Percentiles rank a stretch among this genome's conserved stretches.
Conservation (phyloP, 1,284 basidiomycete genomes). For the Rhodotorula sp. region DNA sequence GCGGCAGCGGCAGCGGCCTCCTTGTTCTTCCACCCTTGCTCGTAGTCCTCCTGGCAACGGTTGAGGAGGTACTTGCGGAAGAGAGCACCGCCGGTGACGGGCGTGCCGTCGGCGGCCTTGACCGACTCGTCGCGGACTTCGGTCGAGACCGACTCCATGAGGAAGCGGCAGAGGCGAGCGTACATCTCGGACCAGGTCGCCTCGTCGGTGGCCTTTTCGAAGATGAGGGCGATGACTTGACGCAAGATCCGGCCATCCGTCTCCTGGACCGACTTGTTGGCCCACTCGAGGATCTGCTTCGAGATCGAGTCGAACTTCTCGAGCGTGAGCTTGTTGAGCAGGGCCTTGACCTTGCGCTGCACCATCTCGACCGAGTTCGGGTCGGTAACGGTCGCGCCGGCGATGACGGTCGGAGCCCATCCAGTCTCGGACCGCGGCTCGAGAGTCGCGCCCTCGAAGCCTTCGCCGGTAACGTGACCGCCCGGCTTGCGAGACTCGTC, state of each 20-base stretch:
- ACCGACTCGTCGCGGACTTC: conserved; percentile 84
- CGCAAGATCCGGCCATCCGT: conserved; percentile 90
- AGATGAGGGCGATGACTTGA: conserved; percentile 92
- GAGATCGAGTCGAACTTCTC: conserved; percentile 96
- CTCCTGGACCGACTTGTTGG: conserved; percentile 89
- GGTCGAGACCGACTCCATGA: conserved; percentile 84
- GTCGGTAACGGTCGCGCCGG: conserved; percentile 28
- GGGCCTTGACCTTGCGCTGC: conserved; percentile 86
- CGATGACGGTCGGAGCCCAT: conserved; percentile 63
- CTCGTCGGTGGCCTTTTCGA: conserved; percentile 96
- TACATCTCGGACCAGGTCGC: conserved; percentile 97
- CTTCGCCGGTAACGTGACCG: conserved; percentile 59
- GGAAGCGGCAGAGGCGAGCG: conserved; percentile 87
- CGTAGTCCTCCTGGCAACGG: conserved; percentile 92
- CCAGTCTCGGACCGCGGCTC: conserved; percentile 66
- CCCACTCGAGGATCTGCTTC: conserved; percentile 87
- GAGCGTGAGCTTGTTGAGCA: conserved; percentile 96
- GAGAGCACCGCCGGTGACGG: conserved; percentile 78
- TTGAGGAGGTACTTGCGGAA: conserved; percentile 88
- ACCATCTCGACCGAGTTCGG: conserved; percentile 56
- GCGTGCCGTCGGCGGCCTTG: conserved; percentile 72
- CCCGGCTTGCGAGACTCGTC: conserved; percentile 34
- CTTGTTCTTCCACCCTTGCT: conserved; percentile 68
- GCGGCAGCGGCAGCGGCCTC: conserved; percentile 58
- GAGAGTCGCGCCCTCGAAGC: conserved; percentile 40